These are phyloP conservation scores for Gloeostereum incarnatum DNA, from an alignment of 768 basidiomycete species.

Conservation along the genomic window DNA sequence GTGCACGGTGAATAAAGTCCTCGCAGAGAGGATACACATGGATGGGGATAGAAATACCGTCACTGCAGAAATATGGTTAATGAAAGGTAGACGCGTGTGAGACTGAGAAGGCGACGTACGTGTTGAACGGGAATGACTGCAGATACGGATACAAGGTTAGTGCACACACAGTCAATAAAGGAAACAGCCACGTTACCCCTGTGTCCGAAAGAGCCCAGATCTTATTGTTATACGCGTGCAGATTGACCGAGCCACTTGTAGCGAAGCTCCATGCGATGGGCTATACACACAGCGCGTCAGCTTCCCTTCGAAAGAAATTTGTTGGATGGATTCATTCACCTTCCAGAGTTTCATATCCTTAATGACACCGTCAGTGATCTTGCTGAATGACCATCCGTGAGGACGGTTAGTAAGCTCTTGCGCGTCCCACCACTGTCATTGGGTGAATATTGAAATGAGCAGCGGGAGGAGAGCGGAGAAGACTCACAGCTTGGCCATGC, in stretches of 20 bases:
- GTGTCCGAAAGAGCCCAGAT: constrained; percentile 44
- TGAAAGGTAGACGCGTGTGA: not conserved
- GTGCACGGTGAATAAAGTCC: constrained; percentile 14
- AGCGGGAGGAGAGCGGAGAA: not conserved
- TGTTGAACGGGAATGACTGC: constrained; percentile 53
- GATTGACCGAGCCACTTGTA: constrained; percentile 35
- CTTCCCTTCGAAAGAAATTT: not conserved
- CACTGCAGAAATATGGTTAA: constrained; percentile 14
- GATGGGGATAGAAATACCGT: constrained; percentile 22
- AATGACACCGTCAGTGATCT: constrained; percentile 45
- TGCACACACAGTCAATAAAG: not conserved
- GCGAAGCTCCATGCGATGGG: constrained; percentile 54
- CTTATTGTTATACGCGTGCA: constrained; percentile 45
- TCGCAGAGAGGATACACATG: not conserved
- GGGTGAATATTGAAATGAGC: not conserved
- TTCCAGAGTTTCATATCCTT: constrained; percentile 49
- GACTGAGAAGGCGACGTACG: constrained; percentile 23
- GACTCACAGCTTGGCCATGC: constrained; percentile 42
- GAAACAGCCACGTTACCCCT: constrained; percentile 14
- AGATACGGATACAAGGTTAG: not conserved
- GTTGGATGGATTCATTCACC: constrained; percentile 17
- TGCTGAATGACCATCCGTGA: constrained; percentile 42
- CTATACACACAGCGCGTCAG: constrained; percentile 15
- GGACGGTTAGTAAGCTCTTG: constrained; percentile 44
- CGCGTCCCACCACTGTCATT: constrained; percentile 48